Conservation (phyloP, 2,329 filamentous ascomycete genomes). For the Pseudovirgaria hyperparasitica region DNA sequence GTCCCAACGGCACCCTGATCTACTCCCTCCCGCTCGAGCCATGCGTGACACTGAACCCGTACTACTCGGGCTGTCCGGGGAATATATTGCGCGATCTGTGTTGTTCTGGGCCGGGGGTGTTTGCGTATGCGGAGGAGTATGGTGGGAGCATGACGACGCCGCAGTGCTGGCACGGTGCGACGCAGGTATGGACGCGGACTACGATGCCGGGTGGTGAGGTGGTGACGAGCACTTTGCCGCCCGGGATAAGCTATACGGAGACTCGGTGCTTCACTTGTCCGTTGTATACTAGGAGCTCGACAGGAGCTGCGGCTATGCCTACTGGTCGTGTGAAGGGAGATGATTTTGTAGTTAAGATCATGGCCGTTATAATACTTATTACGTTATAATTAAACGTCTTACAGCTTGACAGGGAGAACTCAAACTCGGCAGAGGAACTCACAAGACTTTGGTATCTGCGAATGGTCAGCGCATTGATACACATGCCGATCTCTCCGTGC, state of each 20-base stretch:
- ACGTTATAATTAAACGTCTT: too few relatives aligned
- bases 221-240: constrained; percentile 1
- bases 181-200: constrained; percentile 1
- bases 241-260: constrained; percentile 1
- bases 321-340: not conserved
- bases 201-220: constrained; percentile 1
- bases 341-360: not conserved
- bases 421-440: too few relatives aligned
- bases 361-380: constrained; percentile 1
- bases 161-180: not conserved
- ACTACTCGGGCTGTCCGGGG: constrained; percentile 1
- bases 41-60: constrained; percentile 1
- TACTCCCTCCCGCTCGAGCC: constrained; percentile 1
- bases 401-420: too few relatives aligned
- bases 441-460: too few relatives aligned
- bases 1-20: constrained; percentile 2
- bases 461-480: too few relatives aligned
- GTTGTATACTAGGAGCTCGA: constrained; percentile 1
- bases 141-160: not conserved
- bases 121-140: not conserved
- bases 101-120: constrained; percentile 1
- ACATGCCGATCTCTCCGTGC: too few relatives aligned
- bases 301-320: not conserved
- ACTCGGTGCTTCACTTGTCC: constrained; percentile 1
- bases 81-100: constrained; percentile 2